Conservation (phyloP, 2,329 filamentous ascomycete genomes). For the Didymella pomorum region DNA sequence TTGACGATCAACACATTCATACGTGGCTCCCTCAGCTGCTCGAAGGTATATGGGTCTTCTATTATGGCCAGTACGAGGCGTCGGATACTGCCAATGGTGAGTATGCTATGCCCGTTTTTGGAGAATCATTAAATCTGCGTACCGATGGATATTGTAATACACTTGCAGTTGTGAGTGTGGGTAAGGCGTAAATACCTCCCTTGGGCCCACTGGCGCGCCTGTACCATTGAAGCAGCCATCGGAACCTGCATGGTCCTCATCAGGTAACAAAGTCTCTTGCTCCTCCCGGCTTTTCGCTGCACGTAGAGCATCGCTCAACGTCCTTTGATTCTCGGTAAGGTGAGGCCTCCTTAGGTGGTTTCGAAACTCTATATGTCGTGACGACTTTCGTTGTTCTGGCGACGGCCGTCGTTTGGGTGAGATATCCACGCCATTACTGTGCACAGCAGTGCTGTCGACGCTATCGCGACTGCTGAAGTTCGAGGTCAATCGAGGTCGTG, state of each 20-base stretch:
- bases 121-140: neutral
- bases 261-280: slow-evolving; percentile 57
- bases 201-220: slow-evolving; percentile 42
- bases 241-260: slow-evolving; percentile 55
- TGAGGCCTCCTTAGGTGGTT: slow-evolving; percentile 47
- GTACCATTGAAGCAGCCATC: slow-evolving; percentile 56
- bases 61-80: slow-evolving; percentile 58
- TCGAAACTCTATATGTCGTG: slow-evolving; percentile 44
- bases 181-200: slow-evolving; percentile 58
- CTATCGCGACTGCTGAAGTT: slow-evolving; percentile 28
- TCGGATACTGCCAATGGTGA: slow-evolving; percentile 49
- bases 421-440: slow-evolving; percentile 29
- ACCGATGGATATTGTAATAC: slow-evolving; percentile 79
- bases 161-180: slow-evolving; percentile 71
- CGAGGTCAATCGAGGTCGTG: slow-evolving; percentile 28
- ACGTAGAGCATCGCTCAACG: slow-evolving; percentile 49
- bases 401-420: slow-evolving; percentile 34
- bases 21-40: slow-evolving; percentile 80
- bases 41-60: slow-evolving; percentile 72
- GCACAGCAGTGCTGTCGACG: slow-evolving; percentile 31
- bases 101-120: neutral
- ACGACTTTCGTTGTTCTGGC: slow-evolving; percentile 27
- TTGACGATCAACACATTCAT: slow-evolving; percentile 83
- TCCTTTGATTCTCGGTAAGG: slow-evolving; percentile 43
- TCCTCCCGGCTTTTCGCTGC: slow-evolving; percentile 56